Base-by-base conservation (phyloP, 805 yeast species). In the Ogataea allantospora region DNA sequence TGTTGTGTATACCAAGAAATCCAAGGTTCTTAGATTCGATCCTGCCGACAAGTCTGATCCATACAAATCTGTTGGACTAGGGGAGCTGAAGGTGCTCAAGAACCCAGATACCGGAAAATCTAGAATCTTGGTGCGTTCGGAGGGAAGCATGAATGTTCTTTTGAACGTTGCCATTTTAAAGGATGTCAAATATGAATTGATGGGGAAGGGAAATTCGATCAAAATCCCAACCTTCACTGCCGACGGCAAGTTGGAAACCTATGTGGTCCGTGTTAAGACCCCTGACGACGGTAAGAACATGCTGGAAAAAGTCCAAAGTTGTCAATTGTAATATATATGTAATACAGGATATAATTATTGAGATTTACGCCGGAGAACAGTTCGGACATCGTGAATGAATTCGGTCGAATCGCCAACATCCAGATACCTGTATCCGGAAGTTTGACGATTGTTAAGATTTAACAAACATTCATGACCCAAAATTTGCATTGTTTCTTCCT, bases 41-140 rank as follows among this genome's bases (percentile, higher is more conserved):
- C 58, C 75, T 2, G 70, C 67, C 15, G 70, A 76, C 30, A 75
- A 75, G 30, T 55, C 25, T 41, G 57, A 34, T 4, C 77, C 76
- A 8, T 86, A 84, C 55, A 71, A 67, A 24, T 63, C 77, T 5
- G 73, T 73, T 46, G 98, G 98, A 9, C 68, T 88, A 3, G 98
- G 98, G 3, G 89, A 82, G 34, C 68, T 88, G 50, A 84, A 87
- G 53, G 68, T 91, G 9, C 66, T 91, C 38, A 77, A 73, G 41
- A 71, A 82, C 51, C 72, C 72, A 35, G 70, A 66, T 2, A 79
- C 83, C 7, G 65, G 68, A 15, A 86, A 86, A 55, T 57, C 80
- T 3, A 77, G 98, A 58, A 64, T 86, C 10, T 65, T 91, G 24
- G 73, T 91, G 14, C 78, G 98, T 53, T 86, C 96, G 0, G 98